Percentiles rank a stretch among this genome's conserved stretches.
These are phyloP conservation scores for Cutaneotrichosporon mucoides DNA, from an alignment of 1,284 basidiomycete species.

Conservation along the genomic window DNA sequence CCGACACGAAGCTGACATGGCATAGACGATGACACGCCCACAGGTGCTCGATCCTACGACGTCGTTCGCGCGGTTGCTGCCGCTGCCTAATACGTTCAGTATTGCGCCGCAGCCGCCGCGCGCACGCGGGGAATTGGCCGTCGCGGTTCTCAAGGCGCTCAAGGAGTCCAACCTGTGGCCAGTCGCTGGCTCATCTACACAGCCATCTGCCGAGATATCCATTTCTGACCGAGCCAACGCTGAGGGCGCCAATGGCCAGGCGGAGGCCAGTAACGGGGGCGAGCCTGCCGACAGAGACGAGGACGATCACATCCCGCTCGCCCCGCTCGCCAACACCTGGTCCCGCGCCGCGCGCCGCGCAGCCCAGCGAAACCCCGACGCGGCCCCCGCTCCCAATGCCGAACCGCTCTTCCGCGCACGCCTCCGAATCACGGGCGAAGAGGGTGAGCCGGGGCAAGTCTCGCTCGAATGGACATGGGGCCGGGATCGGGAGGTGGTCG, in stretches of 20 bases:
- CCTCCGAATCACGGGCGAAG: conserved; percentile 9
- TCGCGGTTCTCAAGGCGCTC: neutral
- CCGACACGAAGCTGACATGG: neutral
- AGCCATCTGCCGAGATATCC: too few species aligned
- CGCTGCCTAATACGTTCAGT: conserved; percentile 45
- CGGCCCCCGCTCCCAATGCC: neutral
- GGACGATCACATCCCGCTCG: conserved; percentile 47
- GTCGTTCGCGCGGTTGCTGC: conserved; percentile 55
- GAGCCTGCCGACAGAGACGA: conserved; percentile 20
- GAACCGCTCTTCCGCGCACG: conserved; percentile 34
- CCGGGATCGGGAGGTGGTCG: conserved; percentile 58
- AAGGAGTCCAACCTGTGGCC: conserved; percentile 1
- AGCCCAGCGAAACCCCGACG: conserved; percentile 49
- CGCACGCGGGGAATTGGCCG: neutral
- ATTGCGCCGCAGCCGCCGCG: conserved; percentile 7
- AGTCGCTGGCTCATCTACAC: too few species aligned
- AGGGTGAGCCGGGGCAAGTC: conserved; percentile 30
- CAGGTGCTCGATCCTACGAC: conserved; percentile 47
- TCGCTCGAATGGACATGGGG: conserved; percentile 64
- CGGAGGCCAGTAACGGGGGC: neutral
- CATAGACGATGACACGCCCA: conserved; percentile 24
- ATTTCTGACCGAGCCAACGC: too few species aligned
- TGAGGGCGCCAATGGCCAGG: neutral
- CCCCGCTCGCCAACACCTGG: conserved; percentile 63
- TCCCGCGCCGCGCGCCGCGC: conserved; percentile 59